A percentile compares a stretch with the other conserved stretches of the same genome.
Evolutionary conservation across 208 protist genomes (phyloP).

Genomic region (Leishmania turanica): DNA sequence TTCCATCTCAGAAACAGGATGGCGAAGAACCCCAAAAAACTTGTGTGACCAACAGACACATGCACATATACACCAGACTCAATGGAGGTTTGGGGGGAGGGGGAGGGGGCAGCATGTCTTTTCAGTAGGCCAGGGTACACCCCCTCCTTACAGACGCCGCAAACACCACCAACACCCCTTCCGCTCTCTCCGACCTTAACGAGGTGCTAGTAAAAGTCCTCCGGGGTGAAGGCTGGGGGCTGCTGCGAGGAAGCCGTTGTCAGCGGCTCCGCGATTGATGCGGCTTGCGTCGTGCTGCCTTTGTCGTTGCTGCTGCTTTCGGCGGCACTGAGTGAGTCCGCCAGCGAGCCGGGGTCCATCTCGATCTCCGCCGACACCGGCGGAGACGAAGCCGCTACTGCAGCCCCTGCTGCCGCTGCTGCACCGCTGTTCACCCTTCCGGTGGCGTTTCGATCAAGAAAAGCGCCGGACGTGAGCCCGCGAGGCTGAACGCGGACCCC

Average conservation of each 20-base stretch:
- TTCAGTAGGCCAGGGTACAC: neutral
- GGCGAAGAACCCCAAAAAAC: neutral
- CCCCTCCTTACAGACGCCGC: neutral
- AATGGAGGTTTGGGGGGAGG: neutral
- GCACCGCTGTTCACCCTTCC: neutral
- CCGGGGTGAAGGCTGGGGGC: slow-evolving; percentile 42
- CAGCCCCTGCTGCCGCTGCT: neutral
- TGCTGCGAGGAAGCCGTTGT: neutral
- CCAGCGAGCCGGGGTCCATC: slow-evolving; percentile 13
- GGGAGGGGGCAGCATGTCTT: neutral
- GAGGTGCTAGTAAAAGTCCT: slow-evolving; percentile 68
- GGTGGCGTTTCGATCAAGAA: neutral
- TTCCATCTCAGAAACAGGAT: neutral
- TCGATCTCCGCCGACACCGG: neutral
- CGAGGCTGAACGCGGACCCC: slow-evolving; percentile 16
- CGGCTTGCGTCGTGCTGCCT: neutral
- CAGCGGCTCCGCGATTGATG: neutral
- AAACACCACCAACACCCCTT: neutral
- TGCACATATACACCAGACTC: neutral
- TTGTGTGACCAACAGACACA: slow-evolving; percentile 8
- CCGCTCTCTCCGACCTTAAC: neutral
- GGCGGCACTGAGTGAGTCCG: slow-evolving; percentile 3
- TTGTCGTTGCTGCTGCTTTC: slow-evolving; percentile 1
- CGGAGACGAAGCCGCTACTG: neutral
- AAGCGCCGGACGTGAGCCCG: slow-evolving; percentile 13